Evolutionary conservation across 805 yeast species (phyloP), one percentile per base, ranked within the genome.

Genomic region (Jamesozyma gamospora): DNA sequence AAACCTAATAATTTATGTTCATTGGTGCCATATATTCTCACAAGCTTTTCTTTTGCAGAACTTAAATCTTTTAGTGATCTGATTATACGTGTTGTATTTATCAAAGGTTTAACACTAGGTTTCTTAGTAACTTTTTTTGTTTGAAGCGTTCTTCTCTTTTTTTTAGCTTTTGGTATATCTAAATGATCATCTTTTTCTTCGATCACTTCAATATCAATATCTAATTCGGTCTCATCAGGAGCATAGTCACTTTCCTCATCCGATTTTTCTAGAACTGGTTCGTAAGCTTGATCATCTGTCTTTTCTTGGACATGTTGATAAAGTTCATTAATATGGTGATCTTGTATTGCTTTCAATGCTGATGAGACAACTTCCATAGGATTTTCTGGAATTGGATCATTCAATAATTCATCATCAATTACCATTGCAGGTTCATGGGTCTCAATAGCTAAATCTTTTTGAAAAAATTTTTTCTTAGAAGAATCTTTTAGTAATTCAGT

Each of bases 21-120:
- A 46, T 75, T 69, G 21, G 59, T 51, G 0, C 88, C 88, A 52
- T 68, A 77, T 36, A 71, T 50, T 32, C 69, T 56, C 28, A 51
- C 54, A 30, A 69, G 47, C 35, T 70, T 64, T 28, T 70, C 76
- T 35, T 64, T 65, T 12, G 71, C 53, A 5, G 67, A 57, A 3
- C 68, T 62, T 12, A 62, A 36, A 30, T 59, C 62, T 36, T 56
- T 62, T 24, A 57, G 27, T 17, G 50, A 50, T 31, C 64, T 50
- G 4, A 59, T 40, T 15, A 48, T 44, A 15, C 57, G 55, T 43
- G 1, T 21, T 19, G 28, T 18, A 25, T 34, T 33, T 4, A 19
- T 14, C 2, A 30, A 12, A 3, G 37, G 19, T 29, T 38, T 33
- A 3, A 4, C 17, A 24, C n/a, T n/a, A 4, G 12, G 15, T 18